These are phyloP conservation scores for Eimeria sp. DNA, from an alignment of 169 alveolate species.

Conservation along the genomic window DNA sequence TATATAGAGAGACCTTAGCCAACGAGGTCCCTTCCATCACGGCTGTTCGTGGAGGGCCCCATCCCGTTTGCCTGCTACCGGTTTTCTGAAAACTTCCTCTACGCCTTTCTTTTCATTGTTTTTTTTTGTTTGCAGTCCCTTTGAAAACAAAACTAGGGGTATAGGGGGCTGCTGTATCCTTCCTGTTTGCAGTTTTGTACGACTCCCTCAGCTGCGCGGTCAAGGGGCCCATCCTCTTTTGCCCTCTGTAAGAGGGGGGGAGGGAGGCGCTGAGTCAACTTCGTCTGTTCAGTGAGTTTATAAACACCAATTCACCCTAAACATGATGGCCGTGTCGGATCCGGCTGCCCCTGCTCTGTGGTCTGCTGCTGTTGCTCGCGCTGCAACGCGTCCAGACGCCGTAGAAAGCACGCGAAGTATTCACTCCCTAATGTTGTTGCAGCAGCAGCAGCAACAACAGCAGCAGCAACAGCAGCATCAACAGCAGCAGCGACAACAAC, in stretches of 20 bases:
- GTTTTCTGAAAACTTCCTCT: neutral
- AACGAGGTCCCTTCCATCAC: neutral
- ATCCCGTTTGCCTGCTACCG: neutral
- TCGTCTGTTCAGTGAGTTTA: neutral
- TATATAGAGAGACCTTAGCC: neutral
- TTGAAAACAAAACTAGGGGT: neutral
- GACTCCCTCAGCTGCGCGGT: neutral
- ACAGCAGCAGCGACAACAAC: neutral
- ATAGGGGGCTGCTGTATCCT: neutral
- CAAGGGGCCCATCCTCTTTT: neutral
- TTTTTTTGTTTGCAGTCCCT: neutral
- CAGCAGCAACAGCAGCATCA: neutral
- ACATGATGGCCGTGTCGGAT: slow-evolving; percentile 34
- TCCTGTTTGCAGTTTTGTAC: neutral
- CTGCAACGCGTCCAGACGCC: neutral
- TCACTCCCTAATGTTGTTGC: neutral
- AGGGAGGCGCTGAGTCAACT: neutral
- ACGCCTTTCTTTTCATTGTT: neutral
- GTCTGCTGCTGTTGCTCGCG: neutral
- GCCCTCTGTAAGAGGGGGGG: neutral
- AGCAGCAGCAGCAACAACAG: slow-evolving; percentile 8
- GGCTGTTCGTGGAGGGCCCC: slow-evolving; percentile 22
- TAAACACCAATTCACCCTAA: neutral
- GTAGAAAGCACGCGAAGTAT: neutral
- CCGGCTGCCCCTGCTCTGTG: slow-evolving; percentile 13